Percentiles rank a stretch among this genome's conserved stretches.
Conservation (phyloP, 805 yeast genomes). For the Nakazawaea molendinolei region DNA sequence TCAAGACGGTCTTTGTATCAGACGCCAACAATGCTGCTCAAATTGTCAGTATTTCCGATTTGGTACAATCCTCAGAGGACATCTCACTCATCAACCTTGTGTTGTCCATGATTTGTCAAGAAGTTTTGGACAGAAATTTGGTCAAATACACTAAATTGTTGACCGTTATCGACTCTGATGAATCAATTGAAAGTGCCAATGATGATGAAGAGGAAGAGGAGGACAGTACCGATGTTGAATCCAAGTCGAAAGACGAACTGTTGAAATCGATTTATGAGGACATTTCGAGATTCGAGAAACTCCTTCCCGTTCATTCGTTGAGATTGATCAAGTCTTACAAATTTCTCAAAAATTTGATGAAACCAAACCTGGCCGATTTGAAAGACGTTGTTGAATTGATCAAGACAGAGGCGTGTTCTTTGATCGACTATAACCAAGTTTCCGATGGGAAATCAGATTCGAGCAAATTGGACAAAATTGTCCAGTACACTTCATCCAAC, state of each 20-base stretch:
- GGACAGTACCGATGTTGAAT: slow-evolving; percentile 10
- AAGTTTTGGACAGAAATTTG: slow-evolving; percentile 6
- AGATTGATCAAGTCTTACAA: slow-evolving; percentile 21
- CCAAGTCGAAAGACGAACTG: slow-evolving; percentile 10
- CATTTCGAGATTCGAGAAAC: slow-evolving; percentile 7
- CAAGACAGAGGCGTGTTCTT: slow-evolving; percentile 19
- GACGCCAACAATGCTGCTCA: neutral
- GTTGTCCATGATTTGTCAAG: slow-evolving; percentile 7
- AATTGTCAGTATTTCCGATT: neutral
- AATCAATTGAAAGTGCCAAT: neutral
- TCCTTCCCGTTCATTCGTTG: slow-evolving; percentile 21
- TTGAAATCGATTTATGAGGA: slow-evolving; percentile 13
- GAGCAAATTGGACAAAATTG: slow-evolving; percentile 5
- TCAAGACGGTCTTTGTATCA: neutral
- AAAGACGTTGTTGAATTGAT: slow-evolving; percentile 8
- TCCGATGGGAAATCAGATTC: slow-evolving; percentile 8
- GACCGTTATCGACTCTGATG: neutral
- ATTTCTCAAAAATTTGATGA: slow-evolving; percentile 21
- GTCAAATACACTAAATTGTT: slow-evolving; percentile 1
- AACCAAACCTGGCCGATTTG: slow-evolving; percentile 17
- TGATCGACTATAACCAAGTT: slow-evolving; percentile 15
- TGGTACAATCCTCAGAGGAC: slow-evolving; percentile 3
- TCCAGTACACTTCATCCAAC: neutral
- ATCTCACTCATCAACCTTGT: slow-evolving; percentile 7
- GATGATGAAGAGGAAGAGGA: neutral